These are phyloP conservation scores for Boletus subluridellus DNA, from an alignment of 1,284 basidiomycete genomes.

Conservation along the genomic window DNA sequence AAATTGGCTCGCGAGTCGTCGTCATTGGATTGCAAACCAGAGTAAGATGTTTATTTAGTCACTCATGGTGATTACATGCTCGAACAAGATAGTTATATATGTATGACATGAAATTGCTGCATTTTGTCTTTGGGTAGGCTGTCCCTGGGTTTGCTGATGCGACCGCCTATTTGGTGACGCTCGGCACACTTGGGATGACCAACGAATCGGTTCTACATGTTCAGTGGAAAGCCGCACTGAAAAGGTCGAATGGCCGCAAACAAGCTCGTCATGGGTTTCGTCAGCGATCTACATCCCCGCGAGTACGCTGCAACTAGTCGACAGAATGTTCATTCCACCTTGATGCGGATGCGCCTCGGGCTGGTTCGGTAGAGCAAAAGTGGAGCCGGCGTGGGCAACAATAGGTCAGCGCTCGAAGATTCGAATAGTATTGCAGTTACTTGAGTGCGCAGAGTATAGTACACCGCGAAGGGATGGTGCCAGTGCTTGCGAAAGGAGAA, in stretches of 20 bases:
- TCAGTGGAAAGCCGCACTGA: background rate
- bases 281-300: background rate
- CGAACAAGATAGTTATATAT: background rate
- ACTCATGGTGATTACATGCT: background rate
- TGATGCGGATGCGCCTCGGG: background rate
- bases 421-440: background rate
- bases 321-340: background rate
- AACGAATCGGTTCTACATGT: background rate
- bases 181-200: background rate
- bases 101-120: background rate
- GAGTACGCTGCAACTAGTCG: background rate
- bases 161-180: background rate
- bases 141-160: background rate
- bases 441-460: background rate
- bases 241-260: background rate
- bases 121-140: background rate
- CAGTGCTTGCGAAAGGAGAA: background rate
- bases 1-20: slow-evolving; percentile 9
- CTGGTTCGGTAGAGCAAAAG: background rate
- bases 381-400: too few relatives aligned
- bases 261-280: background rate
- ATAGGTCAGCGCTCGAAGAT: background rate
- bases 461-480: background rate
- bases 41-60: background rate
- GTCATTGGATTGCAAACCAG: slow-evolving; percentile 8